Percentiles rank a stretch among this genome's conserved stretches.
Evolutionary conservation across 192 early-diverging fungal genomes (phyloP).

Genomic region (Neocallimastix lanati): DNA sequence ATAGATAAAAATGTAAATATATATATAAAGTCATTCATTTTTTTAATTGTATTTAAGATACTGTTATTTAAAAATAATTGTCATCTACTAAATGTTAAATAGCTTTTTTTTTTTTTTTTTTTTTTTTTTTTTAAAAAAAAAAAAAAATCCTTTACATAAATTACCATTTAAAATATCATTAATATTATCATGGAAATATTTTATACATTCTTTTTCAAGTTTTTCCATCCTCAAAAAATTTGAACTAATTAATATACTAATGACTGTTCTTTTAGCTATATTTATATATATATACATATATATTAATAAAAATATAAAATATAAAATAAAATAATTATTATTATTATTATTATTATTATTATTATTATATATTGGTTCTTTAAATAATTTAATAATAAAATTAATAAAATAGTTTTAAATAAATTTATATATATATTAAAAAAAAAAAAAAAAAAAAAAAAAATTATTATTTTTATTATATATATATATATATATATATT

Average conservation of each 20-base stretch:
- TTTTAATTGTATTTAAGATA: background rate
- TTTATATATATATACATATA: slow-evolving; percentile 5
- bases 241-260: slow-evolving; percentile 28
- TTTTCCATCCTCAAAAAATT: slow-evolving; percentile 27
- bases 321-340: background rate
- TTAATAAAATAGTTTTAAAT: no score
- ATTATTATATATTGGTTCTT: no score
- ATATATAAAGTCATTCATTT: no score
- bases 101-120: no score
- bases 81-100: background rate
- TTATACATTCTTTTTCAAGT: slow-evolving; percentile 19
- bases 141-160: no score
- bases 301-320: background rate
- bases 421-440: no score
- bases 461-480: no score
- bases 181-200: slow-evolving; percentile 24
- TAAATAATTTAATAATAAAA: no score
- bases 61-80: background rate
- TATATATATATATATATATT: no score
- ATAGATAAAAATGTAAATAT: no score
- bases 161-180: slow-evolving; percentile 22
- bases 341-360: no score
- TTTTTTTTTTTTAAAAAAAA: background rate
- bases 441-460: no score
- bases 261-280: slow-evolving; percentile 17